Evolutionary conservation across 1,284 basidiomycete genomes (phyloP).

Genomic region (Trichosporon sp.): DNA sequence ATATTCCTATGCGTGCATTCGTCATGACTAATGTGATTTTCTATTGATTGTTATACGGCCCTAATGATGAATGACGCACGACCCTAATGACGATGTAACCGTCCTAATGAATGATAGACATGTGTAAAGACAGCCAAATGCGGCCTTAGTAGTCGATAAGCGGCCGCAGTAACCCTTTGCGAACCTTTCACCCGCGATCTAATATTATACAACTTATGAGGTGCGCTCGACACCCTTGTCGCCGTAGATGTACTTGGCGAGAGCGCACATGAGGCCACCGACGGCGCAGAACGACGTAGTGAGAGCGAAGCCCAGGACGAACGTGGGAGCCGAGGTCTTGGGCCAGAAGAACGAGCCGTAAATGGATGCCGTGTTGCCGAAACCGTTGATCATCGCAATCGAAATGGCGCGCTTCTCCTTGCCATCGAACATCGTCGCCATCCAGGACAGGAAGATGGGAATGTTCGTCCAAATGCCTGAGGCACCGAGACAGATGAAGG

Average conservation of each 20-base stretch:
- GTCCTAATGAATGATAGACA: too few relatives aligned
- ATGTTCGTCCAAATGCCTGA: constrained; percentile 22
- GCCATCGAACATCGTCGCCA: constrained; percentile 18
- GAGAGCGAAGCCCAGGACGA: constrained; percentile 21
- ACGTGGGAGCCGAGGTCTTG: constrained; percentile 12
- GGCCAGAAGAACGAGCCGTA: constrained; percentile 31
- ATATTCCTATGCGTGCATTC: too few relatives aligned
- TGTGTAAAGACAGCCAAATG: too few relatives aligned
- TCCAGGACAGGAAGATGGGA: constrained; percentile 22
- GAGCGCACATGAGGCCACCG: constrained; percentile 20
- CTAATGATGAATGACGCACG: too few relatives aligned
- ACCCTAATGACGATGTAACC: too few relatives aligned
- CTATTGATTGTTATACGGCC: too few relatives aligned
- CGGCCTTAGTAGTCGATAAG: too few relatives aligned
- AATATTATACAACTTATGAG: background rate
- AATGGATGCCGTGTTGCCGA: constrained; percentile 17
- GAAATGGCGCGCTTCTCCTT: constrained; percentile 23
- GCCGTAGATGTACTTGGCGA: constrained; percentile 31
- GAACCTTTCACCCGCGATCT: background rate
- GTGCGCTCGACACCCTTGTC: constrained; percentile 25
- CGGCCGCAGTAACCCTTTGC: too few relatives aligned
- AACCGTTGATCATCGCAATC: constrained; percentile 23
- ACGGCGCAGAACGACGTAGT: constrained; percentile 31
- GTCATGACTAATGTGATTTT: too few relatives aligned
- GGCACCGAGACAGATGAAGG: constrained; percentile 24